These are phyloP conservation scores for Trichosporon ovoides DNA, from an alignment of 1,284 basidiomycete species.

Conservation along the genomic window DNA sequence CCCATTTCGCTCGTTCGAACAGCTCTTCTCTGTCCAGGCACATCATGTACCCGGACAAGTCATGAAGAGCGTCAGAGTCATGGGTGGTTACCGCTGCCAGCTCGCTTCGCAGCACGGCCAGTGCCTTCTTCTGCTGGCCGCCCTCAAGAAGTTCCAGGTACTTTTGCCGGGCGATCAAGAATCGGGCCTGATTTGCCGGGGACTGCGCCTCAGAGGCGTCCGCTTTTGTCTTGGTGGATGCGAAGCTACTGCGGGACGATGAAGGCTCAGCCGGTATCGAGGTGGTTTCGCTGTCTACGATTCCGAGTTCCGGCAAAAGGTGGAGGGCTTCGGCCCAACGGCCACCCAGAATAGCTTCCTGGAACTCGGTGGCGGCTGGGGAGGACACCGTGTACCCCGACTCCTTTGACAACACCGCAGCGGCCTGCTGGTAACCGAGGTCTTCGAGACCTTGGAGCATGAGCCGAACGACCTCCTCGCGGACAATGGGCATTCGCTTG, in stretches of 20 bases:
- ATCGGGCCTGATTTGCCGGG: conserved; percentile 58
- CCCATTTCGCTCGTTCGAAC: conserved; percentile 76
- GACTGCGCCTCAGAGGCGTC: conserved; percentile 47
- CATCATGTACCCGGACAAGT: conserved; percentile 89
- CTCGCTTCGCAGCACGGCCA: conserved; percentile 79
- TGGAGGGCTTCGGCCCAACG: conserved; percentile 76
- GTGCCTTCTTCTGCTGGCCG: conserved; percentile 71
- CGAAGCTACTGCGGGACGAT: conserved; percentile 30
- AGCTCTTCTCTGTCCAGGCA: conserved; percentile 79
- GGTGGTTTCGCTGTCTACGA: conserved; percentile 40
- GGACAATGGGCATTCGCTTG: conserved; percentile 56
- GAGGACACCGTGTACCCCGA: conserved; percentile 86
- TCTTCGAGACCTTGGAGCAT: conserved; percentile 86
- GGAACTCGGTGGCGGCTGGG: conserved; percentile 70
- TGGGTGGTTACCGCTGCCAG: conserved; percentile 67
- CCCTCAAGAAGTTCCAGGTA: conserved; percentile 91
- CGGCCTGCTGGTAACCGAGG: conserved; percentile 88
- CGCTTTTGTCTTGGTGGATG: conserved; percentile 29
- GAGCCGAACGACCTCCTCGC: conserved; percentile 86
- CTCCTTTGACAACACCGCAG: conserved; percentile 79
- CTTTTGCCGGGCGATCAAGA: conserved; percentile 88
- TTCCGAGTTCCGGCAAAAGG: conserved; percentile 63
- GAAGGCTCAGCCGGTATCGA: conserved; percentile 8
- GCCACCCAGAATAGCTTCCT: conserved; percentile 73
- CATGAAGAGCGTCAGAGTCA: conserved; percentile 71